Percentiles rank a stretch among this genome's conserved stretches.
Conservation (phyloP, 2,329 filamentous ascomycete species). For the Aspergillus sp. region DNA sequence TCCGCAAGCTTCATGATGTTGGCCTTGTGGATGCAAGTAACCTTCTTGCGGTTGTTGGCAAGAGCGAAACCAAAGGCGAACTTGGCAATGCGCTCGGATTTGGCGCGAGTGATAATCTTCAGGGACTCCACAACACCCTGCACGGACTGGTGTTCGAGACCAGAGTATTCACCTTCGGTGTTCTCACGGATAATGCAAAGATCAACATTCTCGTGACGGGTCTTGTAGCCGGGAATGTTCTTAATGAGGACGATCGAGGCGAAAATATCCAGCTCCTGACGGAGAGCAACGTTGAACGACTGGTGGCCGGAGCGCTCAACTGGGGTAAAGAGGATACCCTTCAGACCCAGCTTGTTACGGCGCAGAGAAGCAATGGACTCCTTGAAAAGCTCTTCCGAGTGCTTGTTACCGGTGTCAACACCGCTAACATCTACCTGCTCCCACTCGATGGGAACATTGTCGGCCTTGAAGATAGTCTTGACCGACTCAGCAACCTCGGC, state of each 20-base stretch:
- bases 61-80: constrained; percentile 98
- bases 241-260: constrained; percentile 97
- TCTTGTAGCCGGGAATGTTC: constrained; percentile 99
- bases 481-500: constrained; percentile 97
- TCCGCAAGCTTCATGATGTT: constrained; percentile 99
- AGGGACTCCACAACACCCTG: constrained; percentile 96
- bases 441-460: constrained; percentile 98
- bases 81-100: constrained; percentile 98
- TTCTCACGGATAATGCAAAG: constrained; percentile 99
- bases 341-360: constrained; percentile 98
- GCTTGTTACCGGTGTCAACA: constrained; percentile 79
- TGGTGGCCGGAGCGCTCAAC: constrained; percentile 96
- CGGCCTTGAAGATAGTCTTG: constrained; percentile 99
- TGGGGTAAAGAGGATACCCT: constrained; percentile 98
- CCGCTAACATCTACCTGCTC: constrained; percentile 96
- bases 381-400: constrained; percentile 92
- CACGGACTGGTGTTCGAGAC: constrained; percentile 97
- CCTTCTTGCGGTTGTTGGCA: constrained; percentile 98
- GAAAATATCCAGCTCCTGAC: constrained; percentile 99
- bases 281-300: constrained; percentile 98
- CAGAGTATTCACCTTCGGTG: constrained; percentile 99
- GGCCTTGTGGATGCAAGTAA: constrained; percentile 99
- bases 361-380: constrained; percentile 93
- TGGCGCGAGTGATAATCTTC: constrained; percentile 99
- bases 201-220: constrained; percentile 95